Evolutionary conservation across 306 rosid genomes (phyloP), one percentile per base, ranked within the genome.

Genomic region (Comarum palustre): DNA sequence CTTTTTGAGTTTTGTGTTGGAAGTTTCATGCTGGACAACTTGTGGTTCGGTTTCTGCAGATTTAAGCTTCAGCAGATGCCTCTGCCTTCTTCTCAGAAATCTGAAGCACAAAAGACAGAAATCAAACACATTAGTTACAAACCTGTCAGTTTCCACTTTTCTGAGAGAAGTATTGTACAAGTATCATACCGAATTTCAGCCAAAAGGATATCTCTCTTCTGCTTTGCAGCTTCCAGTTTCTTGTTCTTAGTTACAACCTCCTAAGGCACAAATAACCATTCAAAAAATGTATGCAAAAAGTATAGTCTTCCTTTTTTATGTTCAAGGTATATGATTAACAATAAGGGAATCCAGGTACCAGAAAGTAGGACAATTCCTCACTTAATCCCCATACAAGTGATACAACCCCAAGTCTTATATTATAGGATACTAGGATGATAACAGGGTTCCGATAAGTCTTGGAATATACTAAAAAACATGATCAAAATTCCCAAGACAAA

Each of bases 161-260:
- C 34, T 43, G 0, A 39, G 11, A 63, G 16, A 24, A 51, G 10
- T 25, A 50, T 4, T 1, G 22, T 12, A 63, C 31, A 27, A 57
- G 39, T 58, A 66, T 59, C 84, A 61, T 81, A 87, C 97, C 86
- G 31, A 73, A 85, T 87, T 87, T 90, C 90, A 0, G 83, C 75
- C 29, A 47, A 12, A 61, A 90, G 92, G 66, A 42, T 60, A 5
- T 77, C 81, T 81, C 75, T 75, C 43, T 72, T 85, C 72, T 27
- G 77, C 47, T 42, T 76, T 8, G 68, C 68, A 14, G 32, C 34
- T 64, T 66, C 68, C 81, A 81, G 25, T 82, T 77, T 88, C 78
- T 71, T 85, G 71, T 82, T 87, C 76, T 69, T 82, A 12, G 83
- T 77, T 70, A 82, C 87, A 81, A 61, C 66, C 41, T 85, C 92